phyloP scores from a whole-genome alignment of 129 eudicot genomes.

The Solidago caesia region DNA sequence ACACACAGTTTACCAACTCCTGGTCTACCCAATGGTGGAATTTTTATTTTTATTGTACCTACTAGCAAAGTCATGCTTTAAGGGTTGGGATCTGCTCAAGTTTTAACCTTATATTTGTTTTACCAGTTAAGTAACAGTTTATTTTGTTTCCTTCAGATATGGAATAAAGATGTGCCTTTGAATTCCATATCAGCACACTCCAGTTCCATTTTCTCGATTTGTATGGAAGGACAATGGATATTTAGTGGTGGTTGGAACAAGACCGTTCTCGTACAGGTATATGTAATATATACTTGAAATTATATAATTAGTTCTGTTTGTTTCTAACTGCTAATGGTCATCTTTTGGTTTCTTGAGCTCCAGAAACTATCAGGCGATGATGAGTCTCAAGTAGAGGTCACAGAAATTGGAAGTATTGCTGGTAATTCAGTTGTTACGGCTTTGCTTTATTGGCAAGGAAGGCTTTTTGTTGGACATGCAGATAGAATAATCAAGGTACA shows the following conservation, averaged over 20 bases:
- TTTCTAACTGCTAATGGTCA: background rate
- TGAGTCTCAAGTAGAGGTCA: slow-evolving; percentile 42
- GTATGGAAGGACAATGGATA: slow-evolving; percentile 66
- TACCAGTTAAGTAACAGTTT: slow-evolving; percentile 4
- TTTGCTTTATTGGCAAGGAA: slow-evolving; percentile 58
- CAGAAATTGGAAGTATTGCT: slow-evolving; percentile 54
- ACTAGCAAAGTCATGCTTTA: background rate
- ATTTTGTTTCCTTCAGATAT: slow-evolving; percentile 39
- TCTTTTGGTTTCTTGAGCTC: slow-evolving; percentile 11
- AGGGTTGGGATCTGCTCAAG: background rate
- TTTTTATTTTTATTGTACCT: background rate
- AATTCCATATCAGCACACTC: slow-evolving; percentile 46
- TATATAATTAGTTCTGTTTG: background rate
- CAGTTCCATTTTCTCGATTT: slow-evolving; percentile 60
- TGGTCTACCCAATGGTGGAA: background rate
- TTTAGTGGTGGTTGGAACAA: slow-evolving; percentile 91
- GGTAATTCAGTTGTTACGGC: slow-evolving; percentile 71
- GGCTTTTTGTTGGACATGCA: slow-evolving; percentile 79
- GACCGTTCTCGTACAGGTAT: slow-evolving; percentile 62
- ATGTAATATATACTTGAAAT: too few relatives aligned
- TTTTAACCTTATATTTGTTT: background rate
- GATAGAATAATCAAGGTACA: slow-evolving; percentile 72
- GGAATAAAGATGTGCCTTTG: slow-evolving; percentile 56
- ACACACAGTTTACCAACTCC: background rate
- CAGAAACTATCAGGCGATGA: slow-evolving; percentile 57